Conservation (phyloP, 148 eudicot species). For the Dianthus caryophyllus region DNA sequence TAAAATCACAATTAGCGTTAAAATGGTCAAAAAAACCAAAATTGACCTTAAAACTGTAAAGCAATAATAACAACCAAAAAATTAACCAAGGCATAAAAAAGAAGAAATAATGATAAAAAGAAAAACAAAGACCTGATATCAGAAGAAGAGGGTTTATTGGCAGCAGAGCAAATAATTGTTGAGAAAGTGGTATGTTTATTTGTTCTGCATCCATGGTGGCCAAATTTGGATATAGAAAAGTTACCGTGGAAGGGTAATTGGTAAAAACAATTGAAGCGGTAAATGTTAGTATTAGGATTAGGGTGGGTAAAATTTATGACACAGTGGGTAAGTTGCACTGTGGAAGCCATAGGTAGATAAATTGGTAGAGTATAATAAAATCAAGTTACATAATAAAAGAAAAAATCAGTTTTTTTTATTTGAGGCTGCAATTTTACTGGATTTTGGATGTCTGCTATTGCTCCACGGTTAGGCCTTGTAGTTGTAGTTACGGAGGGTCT, state of each 20-base stretch:
- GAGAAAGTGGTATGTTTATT: constrained; percentile 2
- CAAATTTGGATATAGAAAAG: constrained; percentile 12
- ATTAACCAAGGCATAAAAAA: no score
- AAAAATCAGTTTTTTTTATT: no score
- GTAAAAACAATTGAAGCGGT: neutral
- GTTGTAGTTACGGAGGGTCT: no score
- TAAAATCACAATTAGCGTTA: no score
- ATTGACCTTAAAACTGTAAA: no score
- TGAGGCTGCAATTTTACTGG: no score
- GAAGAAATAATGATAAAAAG: no score
- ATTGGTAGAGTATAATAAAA: neutral
- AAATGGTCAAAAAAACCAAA: no score
- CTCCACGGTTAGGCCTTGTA: no score
- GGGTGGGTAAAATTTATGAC: constrained; percentile 5
- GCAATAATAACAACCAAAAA: no score
- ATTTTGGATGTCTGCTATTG: constrained; percentile 19
- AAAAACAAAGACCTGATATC: constrained; percentile 73
- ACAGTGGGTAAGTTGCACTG: constrained; percentile 18
- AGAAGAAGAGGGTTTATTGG: constrained; percentile 51
- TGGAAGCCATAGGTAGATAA: constrained; percentile 11
- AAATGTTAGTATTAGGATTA: neutral
- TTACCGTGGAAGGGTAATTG: constrained; percentile 9
- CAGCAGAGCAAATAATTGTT: constrained; percentile 48
- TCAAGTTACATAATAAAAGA: constrained; percentile 8
- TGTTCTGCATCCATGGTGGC: constrained; percentile 1